Conservation (phyloP, 768 basidiomycete species). For the Lentinula aciculospora region DNA sequence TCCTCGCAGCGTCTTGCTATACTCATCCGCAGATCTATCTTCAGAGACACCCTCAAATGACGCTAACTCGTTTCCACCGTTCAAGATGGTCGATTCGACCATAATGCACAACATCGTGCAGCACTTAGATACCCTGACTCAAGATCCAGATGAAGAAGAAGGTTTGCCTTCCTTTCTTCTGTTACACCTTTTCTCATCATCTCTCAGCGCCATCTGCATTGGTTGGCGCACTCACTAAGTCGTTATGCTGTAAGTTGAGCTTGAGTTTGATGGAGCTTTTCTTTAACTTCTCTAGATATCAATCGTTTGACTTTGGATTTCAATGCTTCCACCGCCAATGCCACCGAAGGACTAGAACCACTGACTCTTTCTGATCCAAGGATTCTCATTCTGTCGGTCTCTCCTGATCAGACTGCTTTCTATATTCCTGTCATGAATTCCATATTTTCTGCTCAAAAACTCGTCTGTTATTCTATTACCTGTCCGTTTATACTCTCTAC, state of each 20-base stretch:
- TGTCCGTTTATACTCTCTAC: background rate
- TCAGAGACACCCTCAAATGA: constrained; percentile 42
- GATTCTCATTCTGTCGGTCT: constrained; percentile 78
- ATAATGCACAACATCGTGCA: constrained; percentile 56
- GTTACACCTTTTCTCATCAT: constrained; percentile 11
- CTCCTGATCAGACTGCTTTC: constrained; percentile 81
- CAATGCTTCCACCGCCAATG: constrained; percentile 22
- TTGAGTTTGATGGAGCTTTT: constrained; percentile 11
- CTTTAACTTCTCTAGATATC: constrained; percentile 25
- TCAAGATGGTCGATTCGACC: constrained; percentile 68
- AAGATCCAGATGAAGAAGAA: constrained; percentile 40
- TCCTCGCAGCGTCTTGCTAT: constrained; percentile 61
- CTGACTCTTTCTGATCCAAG: constrained; percentile 30
- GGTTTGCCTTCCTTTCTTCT: constrained; percentile 24
- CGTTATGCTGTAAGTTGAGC: constrained; percentile 70
- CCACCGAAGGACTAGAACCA: constrained; percentile 23
- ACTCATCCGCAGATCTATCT: constrained; percentile 54
- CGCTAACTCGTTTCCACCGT: constrained; percentile 80
- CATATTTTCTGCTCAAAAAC: constrained; percentile 97
- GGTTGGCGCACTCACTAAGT: constrained; percentile 88
- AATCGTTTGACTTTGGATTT: constrained; percentile 30
- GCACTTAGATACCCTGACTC: constrained; percentile 48
- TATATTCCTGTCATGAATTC: constrained; percentile 99
- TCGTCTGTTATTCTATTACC: constrained; percentile 43
- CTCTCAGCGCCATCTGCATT: constrained; percentile 56